Conservation (phyloP, 768 basidiomycete genomes). For the Paxillus rubicundulus region DNA sequence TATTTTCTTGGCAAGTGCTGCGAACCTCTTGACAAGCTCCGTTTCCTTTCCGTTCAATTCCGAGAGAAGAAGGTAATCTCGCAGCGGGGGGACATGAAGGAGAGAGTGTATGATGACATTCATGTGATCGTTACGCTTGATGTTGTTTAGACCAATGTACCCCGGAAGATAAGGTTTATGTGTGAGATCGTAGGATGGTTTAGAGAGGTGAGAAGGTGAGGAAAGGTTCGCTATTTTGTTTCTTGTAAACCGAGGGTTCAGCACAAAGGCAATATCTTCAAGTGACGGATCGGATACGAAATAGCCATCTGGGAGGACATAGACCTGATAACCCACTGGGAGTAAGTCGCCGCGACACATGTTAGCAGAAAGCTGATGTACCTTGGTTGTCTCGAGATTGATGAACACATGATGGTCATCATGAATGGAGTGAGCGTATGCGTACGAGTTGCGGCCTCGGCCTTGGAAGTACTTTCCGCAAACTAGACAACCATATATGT, state of each 20-base stretch:
- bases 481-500: slow-evolving; percentile 95
- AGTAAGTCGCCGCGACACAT: slow-evolving; percentile 18
- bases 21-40: slow-evolving; percentile 87
- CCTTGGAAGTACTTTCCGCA: slow-evolving; percentile 99
- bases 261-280: slow-evolving; percentile 89
- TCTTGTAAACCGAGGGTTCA: slow-evolving; percentile 82
- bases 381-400: slow-evolving; percentile 91
- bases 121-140: slow-evolving; percentile 96
- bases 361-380: slow-evolving; percentile 32
- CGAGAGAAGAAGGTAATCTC: slow-evolving; percentile 82
- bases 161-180: slow-evolving; percentile 86
- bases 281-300: slow-evolving; percentile 94
- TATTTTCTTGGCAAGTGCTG: slow-evolving; percentile 83
- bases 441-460: slow-evolving; percentile 87
- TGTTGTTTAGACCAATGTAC: slow-evolving; percentile 95
- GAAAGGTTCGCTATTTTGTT: slow-evolving; percentile 54
- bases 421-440: slow-evolving; percentile 95
- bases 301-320: slow-evolving; percentile 96
- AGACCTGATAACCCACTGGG: slow-evolving; percentile 61
- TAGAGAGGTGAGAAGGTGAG: slow-evolving; percentile 55
- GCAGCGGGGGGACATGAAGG: slow-evolving; percentile 85
- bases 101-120: slow-evolving; percentile 95
- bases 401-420: slow-evolving; percentile 99
- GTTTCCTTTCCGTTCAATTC: slow-evolving; percentile 70
- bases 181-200: slow-evolving; percentile 82